These are phyloP conservation scores for Populus deltoides DNA, from an alignment of 345 rosid species.

Conservation along the genomic window DNA sequence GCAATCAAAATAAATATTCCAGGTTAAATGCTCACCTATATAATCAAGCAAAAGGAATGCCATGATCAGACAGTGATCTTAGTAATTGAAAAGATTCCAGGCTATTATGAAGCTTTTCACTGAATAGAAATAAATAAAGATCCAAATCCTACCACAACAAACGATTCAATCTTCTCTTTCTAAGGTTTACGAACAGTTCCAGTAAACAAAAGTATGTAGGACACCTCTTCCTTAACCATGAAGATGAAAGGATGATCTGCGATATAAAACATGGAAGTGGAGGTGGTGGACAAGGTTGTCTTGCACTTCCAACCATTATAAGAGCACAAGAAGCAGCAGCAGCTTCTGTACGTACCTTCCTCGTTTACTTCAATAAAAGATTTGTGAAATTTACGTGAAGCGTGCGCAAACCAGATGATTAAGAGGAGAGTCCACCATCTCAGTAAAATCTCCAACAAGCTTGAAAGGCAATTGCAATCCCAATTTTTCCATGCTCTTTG, in stretches of 20 bases:
- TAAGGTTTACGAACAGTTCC: slow-evolving; percentile 13
- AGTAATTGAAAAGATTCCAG: no score
- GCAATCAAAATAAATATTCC: no score
- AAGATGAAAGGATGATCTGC: slow-evolving; percentile 23
- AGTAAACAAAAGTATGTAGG: background rate
- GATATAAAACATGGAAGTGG: slow-evolving; percentile 7
- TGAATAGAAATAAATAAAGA: no score
- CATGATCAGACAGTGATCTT: no score
- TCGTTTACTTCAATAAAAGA: slow-evolving; percentile 11
- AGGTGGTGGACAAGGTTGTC: background rate
- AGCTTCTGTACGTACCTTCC: slow-evolving; percentile 23
- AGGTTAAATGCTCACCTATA: no score
- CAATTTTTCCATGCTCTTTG: background rate
- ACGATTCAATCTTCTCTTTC: background rate
- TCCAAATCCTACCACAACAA: background rate
- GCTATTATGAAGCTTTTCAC: no score
- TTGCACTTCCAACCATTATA: background rate
- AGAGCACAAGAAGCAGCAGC: background rate
- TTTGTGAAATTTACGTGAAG: slow-evolving; percentile 13
- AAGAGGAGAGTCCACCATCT: no score
- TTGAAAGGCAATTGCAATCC: slow-evolving; percentile 14
- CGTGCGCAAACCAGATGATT: background rate
- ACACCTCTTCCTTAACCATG: slow-evolving; percentile 13
- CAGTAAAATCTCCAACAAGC: no score
- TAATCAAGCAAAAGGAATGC: no score